Conservation (phyloP, 176 grass and related monocot genomes). For the Zoysia japonica region DNA sequence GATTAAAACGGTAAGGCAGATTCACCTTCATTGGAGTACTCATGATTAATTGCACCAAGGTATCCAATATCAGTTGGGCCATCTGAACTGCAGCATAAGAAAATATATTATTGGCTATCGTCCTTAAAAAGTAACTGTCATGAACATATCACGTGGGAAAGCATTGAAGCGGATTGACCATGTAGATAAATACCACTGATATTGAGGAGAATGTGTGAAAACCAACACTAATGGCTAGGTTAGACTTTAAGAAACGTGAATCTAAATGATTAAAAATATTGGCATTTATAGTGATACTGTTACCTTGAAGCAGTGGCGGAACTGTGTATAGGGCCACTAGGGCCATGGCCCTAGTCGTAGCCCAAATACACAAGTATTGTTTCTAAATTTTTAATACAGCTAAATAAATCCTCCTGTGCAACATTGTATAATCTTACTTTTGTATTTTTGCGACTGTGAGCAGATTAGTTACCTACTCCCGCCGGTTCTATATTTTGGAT, state of each 20-base stretch:
- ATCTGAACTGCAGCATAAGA: slow-evolving; percentile 48
- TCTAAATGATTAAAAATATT: not conserved
- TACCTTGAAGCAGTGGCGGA: not conserved
- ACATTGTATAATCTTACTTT: too few species aligned
- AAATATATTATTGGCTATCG: not conserved
- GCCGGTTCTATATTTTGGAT: too few species aligned
- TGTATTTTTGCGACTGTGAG: too few species aligned
- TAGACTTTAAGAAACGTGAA: not conserved
- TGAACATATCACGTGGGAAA: not conserved
- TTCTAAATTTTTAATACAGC: too few species aligned
- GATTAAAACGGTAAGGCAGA: not conserved
- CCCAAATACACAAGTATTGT: too few species aligned
- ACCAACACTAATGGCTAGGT: not conserved
- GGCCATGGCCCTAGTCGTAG: too few species aligned
- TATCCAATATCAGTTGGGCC: slow-evolving; percentile 49
- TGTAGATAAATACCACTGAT: not conserved
- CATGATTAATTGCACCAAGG: slow-evolving; percentile 65
- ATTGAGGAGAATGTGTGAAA: not conserved
- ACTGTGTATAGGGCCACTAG: too few species aligned
- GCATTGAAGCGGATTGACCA: not conserved
- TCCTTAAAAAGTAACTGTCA: not conserved
- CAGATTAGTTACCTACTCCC: too few species aligned
- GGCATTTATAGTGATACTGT: not conserved
- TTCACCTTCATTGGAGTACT: slow-evolving; percentile 72
- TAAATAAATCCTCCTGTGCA: too few species aligned